Conservation (phyloP, 2,329 filamentous ascomycete genomes). For the Trichoderma gracile region DNA sequence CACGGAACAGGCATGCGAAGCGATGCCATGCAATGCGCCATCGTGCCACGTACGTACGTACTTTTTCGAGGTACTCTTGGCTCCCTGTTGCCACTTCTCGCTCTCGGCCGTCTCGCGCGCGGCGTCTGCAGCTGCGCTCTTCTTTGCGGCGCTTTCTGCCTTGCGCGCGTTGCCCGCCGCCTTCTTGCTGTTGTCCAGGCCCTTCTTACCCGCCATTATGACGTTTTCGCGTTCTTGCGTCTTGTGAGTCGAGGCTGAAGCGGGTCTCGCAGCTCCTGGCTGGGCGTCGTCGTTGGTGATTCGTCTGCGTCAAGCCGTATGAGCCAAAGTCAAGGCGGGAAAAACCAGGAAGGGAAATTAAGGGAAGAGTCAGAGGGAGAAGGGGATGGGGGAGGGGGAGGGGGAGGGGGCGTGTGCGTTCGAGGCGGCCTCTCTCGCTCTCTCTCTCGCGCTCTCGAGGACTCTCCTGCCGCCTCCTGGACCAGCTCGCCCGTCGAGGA, state of each 20-base stretch:
- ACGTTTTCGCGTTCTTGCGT: slow-evolving; percentile 7
- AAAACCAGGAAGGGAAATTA: slow-evolving; percentile 17
- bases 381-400: background rate
- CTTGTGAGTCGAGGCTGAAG: background rate
- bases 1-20: background rate
- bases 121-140: slow-evolving; percentile 69
- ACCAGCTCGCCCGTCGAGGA: slow-evolving; percentile 1
- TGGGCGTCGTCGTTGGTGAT: slow-evolving; percentile 4
- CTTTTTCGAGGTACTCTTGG: slow-evolving; percentile 87
- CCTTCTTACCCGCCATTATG: slow-evolving; percentile 72
- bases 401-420: slow-evolving; percentile 19
- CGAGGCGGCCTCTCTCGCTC: background rate
- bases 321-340: slow-evolving; percentile 8
- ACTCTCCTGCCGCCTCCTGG: slow-evolving; percentile 8
- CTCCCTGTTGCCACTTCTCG: slow-evolving; percentile 78
- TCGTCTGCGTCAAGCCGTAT: slow-evolving; percentile 20
- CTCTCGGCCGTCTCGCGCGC: slow-evolving; percentile 69
- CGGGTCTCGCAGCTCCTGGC: slow-evolving; percentile 1
- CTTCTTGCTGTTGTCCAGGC: slow-evolving; percentile 83
- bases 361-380: slow-evolving; percentile 14
- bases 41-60: slow-evolving; percentile 49
- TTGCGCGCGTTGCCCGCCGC: slow-evolving; percentile 87
- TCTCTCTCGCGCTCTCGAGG: background rate
- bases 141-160: slow-evolving; percentile 80
- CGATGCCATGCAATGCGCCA: slow-evolving; percentile 1